phyloP scores from a whole-genome alignment of 331 rosid genomes.

The Quercus phellos region DNA sequence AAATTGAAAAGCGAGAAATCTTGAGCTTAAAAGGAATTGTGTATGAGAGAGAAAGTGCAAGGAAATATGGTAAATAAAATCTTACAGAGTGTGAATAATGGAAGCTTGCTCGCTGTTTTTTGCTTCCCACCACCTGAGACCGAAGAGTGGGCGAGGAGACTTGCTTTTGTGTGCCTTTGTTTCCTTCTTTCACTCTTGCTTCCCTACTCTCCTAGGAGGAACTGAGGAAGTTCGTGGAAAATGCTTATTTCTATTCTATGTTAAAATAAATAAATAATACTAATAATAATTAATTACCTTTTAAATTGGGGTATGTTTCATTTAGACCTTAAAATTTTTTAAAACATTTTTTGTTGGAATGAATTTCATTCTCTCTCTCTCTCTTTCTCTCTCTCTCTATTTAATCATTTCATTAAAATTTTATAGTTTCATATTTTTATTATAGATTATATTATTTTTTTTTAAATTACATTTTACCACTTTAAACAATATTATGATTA shows the following conservation, averaged over 20 bases:
- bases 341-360: too few species aligned
- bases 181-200: neutral
- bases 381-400: too few species aligned
- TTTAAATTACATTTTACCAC: too few species aligned
- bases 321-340: too few species aligned
- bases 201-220: neutral
- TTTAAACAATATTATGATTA: too few species aligned
- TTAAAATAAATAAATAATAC: neutral
- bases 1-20: neutral
- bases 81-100: conserved; percentile 5
- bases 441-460: too few species aligned
- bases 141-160: neutral
- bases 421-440: too few species aligned
- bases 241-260: neutral
- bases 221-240: neutral
- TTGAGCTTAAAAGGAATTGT: neutral
- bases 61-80: neutral
- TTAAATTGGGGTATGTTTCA: too few species aligned
- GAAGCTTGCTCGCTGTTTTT: neutral
- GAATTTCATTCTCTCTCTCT: too few species aligned
- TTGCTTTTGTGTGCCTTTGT: neutral
- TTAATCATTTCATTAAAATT: too few species aligned
- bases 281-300: neutral
- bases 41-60: neutral
- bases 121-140: conserved; percentile 3